Evolutionary conservation across 345 rosid genomes (phyloP).

Genomic region (Passiflora organensis): DNA sequence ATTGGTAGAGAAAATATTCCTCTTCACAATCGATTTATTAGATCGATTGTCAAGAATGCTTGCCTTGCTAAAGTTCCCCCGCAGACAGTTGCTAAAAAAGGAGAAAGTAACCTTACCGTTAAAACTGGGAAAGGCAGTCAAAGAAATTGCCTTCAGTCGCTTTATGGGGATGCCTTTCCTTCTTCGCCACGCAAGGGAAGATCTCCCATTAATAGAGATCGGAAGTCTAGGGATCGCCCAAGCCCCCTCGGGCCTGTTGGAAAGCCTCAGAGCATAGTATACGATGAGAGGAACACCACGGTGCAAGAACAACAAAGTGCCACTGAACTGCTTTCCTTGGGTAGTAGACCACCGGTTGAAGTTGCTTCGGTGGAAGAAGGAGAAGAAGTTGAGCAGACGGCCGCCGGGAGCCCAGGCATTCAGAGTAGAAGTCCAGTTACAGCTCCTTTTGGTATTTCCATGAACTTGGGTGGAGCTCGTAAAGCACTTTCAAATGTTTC

Average conservation of each 20-base stretch:
- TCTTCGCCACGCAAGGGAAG: conserved; percentile 52
- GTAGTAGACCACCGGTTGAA: conserved; percentile 17
- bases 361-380: conserved; percentile 26
- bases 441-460: conserved; percentile 22
- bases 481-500: conserved; percentile 8
- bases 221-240: conserved; percentile 46
- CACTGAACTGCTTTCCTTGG: conserved; percentile 19
- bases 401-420: conserved; percentile 16
- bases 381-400: conserved; percentile 28
- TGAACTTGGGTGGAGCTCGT: conserved; percentile 1
- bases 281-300: conserved; percentile 24
- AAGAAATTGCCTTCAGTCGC: conserved; percentile 36
- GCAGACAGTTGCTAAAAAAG: conserved; percentile 22
- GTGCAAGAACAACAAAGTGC: conserved; percentile 22
- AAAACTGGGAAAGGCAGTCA: conserved; percentile 36
- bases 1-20: conserved; percentile 39
- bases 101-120: conserved; percentile 18
- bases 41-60: conserved; percentile 20
- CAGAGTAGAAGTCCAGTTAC: conserved; percentile 23
- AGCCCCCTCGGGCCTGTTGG: conserved; percentile 54
- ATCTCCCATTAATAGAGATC: conserved; percentile 28
- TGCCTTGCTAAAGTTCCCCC: conserved; percentile 3
- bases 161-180: conserved; percentile 45
- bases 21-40: conserved; percentile 25
- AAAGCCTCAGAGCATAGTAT: conserved; percentile 34